Conservation (phyloP, 2,329 filamentous ascomycete genomes). For the Curvularia verruculosa region DNA sequence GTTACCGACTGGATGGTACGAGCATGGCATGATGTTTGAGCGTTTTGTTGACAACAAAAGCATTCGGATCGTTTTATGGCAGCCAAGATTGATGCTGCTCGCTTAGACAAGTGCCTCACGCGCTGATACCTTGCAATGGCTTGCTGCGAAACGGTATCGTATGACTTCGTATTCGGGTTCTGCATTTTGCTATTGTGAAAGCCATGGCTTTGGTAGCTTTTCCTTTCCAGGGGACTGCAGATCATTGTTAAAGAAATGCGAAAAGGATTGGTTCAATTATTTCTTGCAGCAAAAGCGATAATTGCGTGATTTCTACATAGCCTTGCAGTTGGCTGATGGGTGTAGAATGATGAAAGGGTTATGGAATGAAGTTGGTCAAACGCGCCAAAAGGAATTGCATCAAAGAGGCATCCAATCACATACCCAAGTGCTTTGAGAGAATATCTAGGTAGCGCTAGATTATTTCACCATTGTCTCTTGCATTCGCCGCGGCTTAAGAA, state of each 20-base stretch:
- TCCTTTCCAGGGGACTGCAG: neutral
- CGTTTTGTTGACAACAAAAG: constrained; percentile 2
- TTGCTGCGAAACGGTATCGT: neutral
- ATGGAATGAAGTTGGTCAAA: neutral
- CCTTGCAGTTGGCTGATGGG: neutral
- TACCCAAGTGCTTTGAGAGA: neutral
- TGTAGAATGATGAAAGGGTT: too few species aligned
- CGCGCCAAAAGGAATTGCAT: neutral
- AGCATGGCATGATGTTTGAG: constrained; percentile 4
- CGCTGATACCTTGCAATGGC: constrained; percentile 4
- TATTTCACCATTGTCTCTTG: neutral
- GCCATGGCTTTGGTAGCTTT: neutral
- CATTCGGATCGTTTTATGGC: neutral
- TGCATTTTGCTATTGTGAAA: neutral
- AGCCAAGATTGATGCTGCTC: neutral
- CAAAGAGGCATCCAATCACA: constrained; percentile 57
- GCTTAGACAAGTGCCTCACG: neutral
- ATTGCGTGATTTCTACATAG: neutral
- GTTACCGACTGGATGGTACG: neutral
- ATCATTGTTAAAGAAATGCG: neutral
- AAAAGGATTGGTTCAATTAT: neutral
- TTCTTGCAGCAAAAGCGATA: neutral
- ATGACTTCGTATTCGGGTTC: neutral
- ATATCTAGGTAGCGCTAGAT: neutral
- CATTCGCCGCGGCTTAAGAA: neutral